A percentile compares a stretch with the other conserved stretches of the same genome.
Evolutionary conservation across 2,329 filamentous ascomycete genomes (phyloP).

Genomic region (Nothopassalora personata): DNA sequence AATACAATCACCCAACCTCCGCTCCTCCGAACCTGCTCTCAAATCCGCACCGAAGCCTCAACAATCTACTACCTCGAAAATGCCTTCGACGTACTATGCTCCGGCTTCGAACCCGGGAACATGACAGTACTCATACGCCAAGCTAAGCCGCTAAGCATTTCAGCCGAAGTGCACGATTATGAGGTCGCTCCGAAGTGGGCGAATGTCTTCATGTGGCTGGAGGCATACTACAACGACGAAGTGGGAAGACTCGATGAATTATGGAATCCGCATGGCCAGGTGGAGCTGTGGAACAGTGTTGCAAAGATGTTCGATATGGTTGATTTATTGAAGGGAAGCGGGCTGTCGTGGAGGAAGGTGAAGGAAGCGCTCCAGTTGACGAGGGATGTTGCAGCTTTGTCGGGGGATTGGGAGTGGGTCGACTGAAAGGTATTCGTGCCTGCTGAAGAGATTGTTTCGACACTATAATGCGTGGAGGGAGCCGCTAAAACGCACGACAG

Average conservation of each 20-base stretch:
- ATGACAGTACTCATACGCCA: neutral
- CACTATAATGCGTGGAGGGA: neutral
- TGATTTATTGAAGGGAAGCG: neutral
- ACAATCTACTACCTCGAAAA: conserved; percentile 1
- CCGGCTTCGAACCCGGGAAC: neutral
- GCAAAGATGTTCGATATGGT: neutral
- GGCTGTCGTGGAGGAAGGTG: neutral
- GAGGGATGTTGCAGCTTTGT: neutral
- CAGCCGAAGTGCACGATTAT: neutral
- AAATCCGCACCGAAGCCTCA: neutral
- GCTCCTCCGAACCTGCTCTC: neutral
- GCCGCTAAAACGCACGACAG: neutral
- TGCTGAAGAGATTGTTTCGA: neutral
- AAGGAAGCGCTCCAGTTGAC: neutral
- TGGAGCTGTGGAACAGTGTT: neutral
- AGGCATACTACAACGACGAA: neutral
- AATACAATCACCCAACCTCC: neutral
- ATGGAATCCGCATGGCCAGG: neutral
- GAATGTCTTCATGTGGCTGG: neutral
- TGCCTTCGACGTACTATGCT: neutral
- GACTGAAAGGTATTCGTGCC: neutral
- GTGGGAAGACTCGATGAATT: neutral
- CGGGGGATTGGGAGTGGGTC: neutral
- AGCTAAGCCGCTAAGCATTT: neutral
- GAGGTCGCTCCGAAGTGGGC: neutral